These are phyloP conservation scores for Porodaedalea pini DNA, from an alignment of 1,284 basidiomycete species.

Conservation along the genomic window DNA sequence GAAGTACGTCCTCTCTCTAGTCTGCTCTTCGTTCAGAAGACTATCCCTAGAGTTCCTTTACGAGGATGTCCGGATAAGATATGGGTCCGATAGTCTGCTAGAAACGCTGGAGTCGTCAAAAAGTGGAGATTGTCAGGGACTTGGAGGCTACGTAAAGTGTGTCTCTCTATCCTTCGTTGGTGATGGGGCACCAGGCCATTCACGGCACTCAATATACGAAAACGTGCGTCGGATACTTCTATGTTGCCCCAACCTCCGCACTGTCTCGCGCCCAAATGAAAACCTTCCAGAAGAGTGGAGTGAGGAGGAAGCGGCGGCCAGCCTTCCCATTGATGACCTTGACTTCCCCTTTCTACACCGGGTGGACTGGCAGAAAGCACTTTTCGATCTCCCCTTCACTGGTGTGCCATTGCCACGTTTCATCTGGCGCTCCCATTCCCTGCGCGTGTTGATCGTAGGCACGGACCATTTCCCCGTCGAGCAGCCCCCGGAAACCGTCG, in stretches of 20 bases:
- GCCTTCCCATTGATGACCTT: neutral
- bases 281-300: no score
- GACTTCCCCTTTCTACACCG: slow-evolving; percentile 5
- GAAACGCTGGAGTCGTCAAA: neutral
- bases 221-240: neutral
- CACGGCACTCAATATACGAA: neutral
- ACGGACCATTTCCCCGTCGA: neutral
- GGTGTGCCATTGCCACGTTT: neutral
- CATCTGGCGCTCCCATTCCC: slow-evolving; percentile 5
- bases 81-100: slow-evolving; percentile 3
- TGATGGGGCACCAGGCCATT: neutral
- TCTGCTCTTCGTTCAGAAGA: neutral
- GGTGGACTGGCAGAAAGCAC: slow-evolving; percentile 6
- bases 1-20: slow-evolving; percentile 4
- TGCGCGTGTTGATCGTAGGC: slow-evolving; percentile 7
- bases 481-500: neutral
- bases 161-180: neutral
- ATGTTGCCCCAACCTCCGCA: slow-evolving; percentile 5
- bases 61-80: slow-evolving; percentile 14
- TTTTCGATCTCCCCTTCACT: neutral
- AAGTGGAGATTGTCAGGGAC: neutral
- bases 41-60: slow-evolving; percentile 6
- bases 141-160: slow-evolving; percentile 4
- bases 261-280: neutral
- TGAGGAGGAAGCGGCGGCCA: neutral